These are phyloP conservation scores for Raphidocelis subcapitata DNA, from an alignment of 139 green algal species.

Conservation along the genomic window DNA sequence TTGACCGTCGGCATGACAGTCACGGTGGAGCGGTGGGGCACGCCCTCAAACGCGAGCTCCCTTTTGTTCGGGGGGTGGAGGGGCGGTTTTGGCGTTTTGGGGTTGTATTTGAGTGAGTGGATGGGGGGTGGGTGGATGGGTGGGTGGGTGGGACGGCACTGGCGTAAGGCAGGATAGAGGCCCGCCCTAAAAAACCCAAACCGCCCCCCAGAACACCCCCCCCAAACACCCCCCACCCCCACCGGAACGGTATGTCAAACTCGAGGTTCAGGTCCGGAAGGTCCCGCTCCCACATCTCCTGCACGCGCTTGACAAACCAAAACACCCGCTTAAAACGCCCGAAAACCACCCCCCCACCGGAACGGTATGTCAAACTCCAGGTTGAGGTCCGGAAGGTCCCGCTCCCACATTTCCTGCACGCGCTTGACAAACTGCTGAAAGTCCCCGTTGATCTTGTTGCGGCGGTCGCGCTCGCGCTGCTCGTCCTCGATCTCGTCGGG, in stretches of 20 bases:
- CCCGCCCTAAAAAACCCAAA: no score
- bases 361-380: constrained; percentile 99
- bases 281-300: constrained; percentile 71
- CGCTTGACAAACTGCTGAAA: constrained; percentile 59
- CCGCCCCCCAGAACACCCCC: no score
- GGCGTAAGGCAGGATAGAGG: no score
- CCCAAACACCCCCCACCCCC: no score
- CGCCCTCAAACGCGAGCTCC: constrained; percentile 94
- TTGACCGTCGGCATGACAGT: constrained; percentile 95
- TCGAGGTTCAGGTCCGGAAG: constrained; percentile 83
- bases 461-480: constrained; percentile 90
- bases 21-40: constrained; percentile 74
- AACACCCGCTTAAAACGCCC: no score
- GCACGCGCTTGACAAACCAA: no score
- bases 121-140: no score
- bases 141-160: background rate
- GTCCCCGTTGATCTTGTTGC: constrained; percentile 92
- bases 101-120: no score
- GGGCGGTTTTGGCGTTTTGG: no score
- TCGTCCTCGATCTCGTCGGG: constrained; percentile 99
- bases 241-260: constrained; percentile 95
- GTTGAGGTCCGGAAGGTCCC: constrained; percentile 63
- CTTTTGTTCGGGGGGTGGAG: constrained; percentile 21
- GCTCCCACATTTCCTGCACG: constrained; percentile 72
- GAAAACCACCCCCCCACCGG: constrained; percentile 36